Conservation (phyloP, 495 filamentous ascomycete species). For the Xylaria longipes region DNA sequence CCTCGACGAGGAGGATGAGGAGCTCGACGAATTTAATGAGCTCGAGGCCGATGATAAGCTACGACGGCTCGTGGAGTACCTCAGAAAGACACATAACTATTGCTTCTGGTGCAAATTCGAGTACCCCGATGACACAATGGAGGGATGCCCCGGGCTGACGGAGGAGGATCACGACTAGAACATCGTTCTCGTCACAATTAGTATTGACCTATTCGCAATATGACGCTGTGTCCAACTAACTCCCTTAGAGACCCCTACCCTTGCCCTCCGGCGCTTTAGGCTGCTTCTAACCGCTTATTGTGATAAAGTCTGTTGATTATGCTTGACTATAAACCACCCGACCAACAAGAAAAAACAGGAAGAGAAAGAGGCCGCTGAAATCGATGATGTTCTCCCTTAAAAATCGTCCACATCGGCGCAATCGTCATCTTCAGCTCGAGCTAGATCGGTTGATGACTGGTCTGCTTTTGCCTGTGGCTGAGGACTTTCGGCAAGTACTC, state of each 20-base stretch:
- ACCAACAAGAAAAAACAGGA: not conserved
- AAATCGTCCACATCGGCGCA: not conserved
- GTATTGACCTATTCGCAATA: not conserved
- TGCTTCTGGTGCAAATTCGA: conserved; percentile 96
- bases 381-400: not conserved
- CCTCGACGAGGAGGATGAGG: conserved; percentile 80
- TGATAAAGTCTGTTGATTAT: not conserved
- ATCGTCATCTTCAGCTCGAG: not conserved
- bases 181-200: not conserved
- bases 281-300: not conserved
- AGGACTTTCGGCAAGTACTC: not conserved
- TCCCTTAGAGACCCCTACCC: not conserved
- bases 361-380: not conserved
- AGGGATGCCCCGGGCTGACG: conserved; percentile 86
- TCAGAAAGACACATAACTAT: conserved; percentile 76
- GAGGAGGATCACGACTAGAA: conserved; percentile 90
- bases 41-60: conserved; percentile 69
- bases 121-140: conserved; percentile 74
- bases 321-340: not conserved
- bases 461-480: not conserved
- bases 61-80: conserved; percentile 64
- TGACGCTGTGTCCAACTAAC: not conserved
- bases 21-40: conserved; percentile 83
- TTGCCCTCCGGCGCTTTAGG: not conserved
- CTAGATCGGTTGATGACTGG: not conserved